Conservation (phyloP, 1,284 basidiomycete species). For the Puccinia polysora region DNA sequence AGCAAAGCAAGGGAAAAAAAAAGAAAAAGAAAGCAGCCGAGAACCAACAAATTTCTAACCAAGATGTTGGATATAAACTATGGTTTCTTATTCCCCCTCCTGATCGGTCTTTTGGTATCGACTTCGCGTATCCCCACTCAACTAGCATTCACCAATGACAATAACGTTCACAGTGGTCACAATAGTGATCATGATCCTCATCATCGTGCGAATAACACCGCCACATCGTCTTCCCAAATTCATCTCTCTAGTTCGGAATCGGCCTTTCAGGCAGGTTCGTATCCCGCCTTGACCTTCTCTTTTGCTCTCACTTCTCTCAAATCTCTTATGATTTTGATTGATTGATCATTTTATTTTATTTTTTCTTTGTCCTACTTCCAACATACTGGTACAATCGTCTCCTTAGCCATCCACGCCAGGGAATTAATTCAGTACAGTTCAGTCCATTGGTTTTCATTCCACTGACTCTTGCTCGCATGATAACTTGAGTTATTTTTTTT, state of each 20-base stretch:
- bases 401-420: conserved; percentile 37
- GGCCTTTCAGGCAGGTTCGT: background rate
- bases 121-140: conserved; percentile 4
- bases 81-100: background rate
- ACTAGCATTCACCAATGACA: background rate
- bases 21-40: too few species aligned
- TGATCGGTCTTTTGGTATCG: background rate
- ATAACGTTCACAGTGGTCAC: background rate
- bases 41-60: background rate
- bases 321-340: too few species aligned
- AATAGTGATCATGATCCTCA: background rate
- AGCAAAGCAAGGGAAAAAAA: too few species aligned
- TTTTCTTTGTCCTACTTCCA: too few species aligned
- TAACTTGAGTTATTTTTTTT: too few species aligned
- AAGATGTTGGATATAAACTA: background rate
- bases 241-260: conserved; percentile 5
- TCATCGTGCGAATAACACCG: background rate
- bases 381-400: too few species aligned
- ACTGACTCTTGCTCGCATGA: background rate
- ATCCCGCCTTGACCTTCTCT: too few species aligned
- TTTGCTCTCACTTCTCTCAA: too few species aligned
- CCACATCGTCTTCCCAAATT: background rate
- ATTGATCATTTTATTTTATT: too few species aligned
- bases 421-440: conserved; percentile 42
- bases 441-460: background rate